Evolutionary conservation across 2,329 filamentous ascomycete species (phyloP).

Genomic region (Aspergillus floridensis): DNA sequence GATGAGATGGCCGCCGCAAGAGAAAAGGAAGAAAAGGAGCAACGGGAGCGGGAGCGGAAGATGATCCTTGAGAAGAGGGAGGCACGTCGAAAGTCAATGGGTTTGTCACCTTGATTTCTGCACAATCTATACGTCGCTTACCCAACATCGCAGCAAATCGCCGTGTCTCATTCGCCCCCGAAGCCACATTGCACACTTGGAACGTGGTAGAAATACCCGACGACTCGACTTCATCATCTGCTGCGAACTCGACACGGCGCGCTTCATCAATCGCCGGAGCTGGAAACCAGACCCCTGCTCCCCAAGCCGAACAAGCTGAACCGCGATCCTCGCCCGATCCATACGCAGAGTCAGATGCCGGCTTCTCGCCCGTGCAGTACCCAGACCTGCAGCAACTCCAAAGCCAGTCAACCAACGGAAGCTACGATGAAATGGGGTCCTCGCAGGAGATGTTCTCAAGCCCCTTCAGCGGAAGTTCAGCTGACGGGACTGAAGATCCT

Average conservation of each 20-base stretch:
- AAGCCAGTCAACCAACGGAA: constrained; percentile 20
- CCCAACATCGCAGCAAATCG: constrained; percentile 61
- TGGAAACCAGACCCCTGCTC: constrained; percentile 28
- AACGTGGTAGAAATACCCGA: constrained; percentile 87
- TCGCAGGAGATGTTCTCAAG: constrained; percentile 72
- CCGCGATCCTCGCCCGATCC: constrained; percentile 59
- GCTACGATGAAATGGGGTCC: constrained; percentile 59
- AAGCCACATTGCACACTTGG: constrained; percentile 96
- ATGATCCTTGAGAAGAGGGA: constrained; percentile 71
- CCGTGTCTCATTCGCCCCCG: constrained; percentile 93
- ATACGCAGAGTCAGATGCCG: constrained; percentile 55
- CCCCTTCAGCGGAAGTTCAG: constrained; percentile 65
- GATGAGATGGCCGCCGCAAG: constrained; percentile 62
- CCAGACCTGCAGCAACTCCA: constrained; percentile 63
- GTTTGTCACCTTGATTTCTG: constrained; percentile 32
- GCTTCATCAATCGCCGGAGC: constrained; percentile 59
- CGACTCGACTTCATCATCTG: constrained; percentile 75
- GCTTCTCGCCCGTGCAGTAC: constrained; percentile 63
- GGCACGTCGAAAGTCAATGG: constrained; percentile 85
- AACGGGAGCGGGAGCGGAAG: constrained; percentile 56
- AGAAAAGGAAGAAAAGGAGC: constrained; percentile 67
- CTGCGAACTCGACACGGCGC: constrained; percentile 71
- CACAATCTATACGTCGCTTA: constrained; percentile 14
- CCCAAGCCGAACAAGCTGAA: constrained; percentile 39
- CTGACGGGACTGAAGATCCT: constrained; percentile 46